These are phyloP conservation scores for Drechslerella coelobrocha DNA, from an alignment of 2,329 filamentous ascomycete genomes.

Conservation along the genomic window DNA sequence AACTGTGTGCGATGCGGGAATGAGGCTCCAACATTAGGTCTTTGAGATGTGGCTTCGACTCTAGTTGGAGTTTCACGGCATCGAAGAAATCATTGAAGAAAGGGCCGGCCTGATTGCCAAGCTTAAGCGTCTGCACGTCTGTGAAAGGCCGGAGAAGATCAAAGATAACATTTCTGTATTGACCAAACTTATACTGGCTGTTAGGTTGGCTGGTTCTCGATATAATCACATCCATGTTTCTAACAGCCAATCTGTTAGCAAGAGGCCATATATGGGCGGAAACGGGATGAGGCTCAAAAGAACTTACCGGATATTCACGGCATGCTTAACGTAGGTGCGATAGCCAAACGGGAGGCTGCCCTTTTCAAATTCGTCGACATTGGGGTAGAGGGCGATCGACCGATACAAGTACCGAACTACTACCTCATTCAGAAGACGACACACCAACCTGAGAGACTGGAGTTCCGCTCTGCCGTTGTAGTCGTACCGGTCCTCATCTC, in stretches of 20 bases:
- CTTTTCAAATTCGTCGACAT: background rate
- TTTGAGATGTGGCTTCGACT: constrained; percentile 15
- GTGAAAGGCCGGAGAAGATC: background rate
- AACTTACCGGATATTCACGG: constrained; percentile 6
- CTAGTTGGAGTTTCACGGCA: constrained; percentile 17
- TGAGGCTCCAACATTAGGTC: background rate
- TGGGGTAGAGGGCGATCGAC: background rate
- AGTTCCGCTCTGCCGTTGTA: too few relatives aligned
- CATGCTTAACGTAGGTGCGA: background rate
- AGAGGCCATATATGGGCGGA: background rate
- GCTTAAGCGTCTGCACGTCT: background rate
- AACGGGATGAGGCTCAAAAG: background rate
- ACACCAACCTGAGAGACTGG: constrained; percentile 4
- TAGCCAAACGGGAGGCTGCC: background rate
- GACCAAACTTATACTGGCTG: background rate
- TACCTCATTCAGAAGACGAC: constrained; percentile 1
- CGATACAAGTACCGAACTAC: constrained; percentile 12
- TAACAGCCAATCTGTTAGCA: too few relatives aligned
- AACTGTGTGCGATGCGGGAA: background rate
- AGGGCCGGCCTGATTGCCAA: background rate
- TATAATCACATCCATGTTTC: too few relatives aligned
- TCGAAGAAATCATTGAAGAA: background rate
- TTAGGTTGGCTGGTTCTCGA: too few relatives aligned
- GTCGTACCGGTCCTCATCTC: too few relatives aligned
- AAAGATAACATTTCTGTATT: background rate